Base-by-base conservation (phyloP, 441 rosid species). In the Melastoma candidum region DNA sequence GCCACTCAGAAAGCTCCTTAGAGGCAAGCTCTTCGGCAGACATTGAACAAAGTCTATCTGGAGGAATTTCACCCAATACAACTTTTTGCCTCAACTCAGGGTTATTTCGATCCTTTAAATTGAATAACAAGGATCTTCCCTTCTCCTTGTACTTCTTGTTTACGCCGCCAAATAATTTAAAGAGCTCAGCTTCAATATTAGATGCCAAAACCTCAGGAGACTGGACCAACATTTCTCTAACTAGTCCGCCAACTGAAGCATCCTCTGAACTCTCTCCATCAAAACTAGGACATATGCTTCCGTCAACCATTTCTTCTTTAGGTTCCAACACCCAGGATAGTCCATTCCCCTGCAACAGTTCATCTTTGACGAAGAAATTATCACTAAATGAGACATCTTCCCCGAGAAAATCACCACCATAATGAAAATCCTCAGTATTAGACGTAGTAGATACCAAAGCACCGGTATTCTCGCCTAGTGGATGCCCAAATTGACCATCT, bases 21-120 rank as follows among this genome's bases (percentile, higher is more conserved):
- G 96, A 90, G 51, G 97, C 97, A 63, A 90, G 88, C 46, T 90
- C 96, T 78, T 90, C 96, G 0, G 96, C 88, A 41, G 86, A 75
- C 97, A 90, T 90, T 12, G 86, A 71, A 65, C 97, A 90, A 41
- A 90, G 73, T 44, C 77, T 66, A 24, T 79, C 79, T 1, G 97
- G 85, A 9, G 72, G 41, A 44, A 90, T 87, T 41, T 78, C 87
- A 25, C 90, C 96, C 0, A 75, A 72, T 74, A 80, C 66, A 64
- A 90, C 97, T 53, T 70, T 81, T 68, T 80, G 90, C 45, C 88
- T 74, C 49, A 90, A 71, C 53, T 85, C 88, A 61, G 97, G 97
- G 66, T 87, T 90, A 62, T 54, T 87, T 12, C 78, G 85, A 63
- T 90, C 97, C 71, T 90, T 90, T 65, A 90, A 69, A 63, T 90